These are phyloP conservation scores for Hippophae gyantsensis DNA, from an alignment of 306 rosid genomes.

Conservation along the genomic window DNA sequence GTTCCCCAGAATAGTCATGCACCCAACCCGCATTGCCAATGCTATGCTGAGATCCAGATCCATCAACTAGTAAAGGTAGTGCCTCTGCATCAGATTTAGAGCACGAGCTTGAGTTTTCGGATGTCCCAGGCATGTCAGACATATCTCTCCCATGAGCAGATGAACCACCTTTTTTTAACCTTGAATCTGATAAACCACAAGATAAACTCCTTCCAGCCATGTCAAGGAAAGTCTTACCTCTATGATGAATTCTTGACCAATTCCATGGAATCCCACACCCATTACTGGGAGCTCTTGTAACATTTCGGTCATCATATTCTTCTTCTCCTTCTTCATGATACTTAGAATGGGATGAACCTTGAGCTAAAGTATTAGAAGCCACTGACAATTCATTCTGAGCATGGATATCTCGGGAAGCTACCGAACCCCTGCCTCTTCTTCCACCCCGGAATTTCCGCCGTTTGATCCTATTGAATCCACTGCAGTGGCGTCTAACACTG, in stretches of 20 bases:
- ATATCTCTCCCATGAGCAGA: constrained; percentile 51
- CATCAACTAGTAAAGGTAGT: constrained; percentile 75
- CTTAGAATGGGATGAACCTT: constrained; percentile 47
- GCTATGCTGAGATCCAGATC: constrained; percentile 81
- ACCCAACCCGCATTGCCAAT: constrained; percentile 70
- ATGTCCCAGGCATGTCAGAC: constrained; percentile 53
- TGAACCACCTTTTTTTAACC: constrained; percentile 51
- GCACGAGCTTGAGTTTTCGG: constrained; percentile 58
- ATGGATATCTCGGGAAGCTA: constrained; percentile 61
- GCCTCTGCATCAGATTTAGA: constrained; percentile 73
- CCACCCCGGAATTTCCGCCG: constrained; percentile 66
- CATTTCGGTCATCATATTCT: constrained; percentile 44
- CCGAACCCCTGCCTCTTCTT: constrained; percentile 54
- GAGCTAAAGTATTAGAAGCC: constrained; percentile 73
- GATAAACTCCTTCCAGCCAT: constrained; percentile 89
- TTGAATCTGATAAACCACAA: constrained; percentile 88
- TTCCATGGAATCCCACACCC: constrained; percentile 99
- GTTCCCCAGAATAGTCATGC: constrained; percentile 79
- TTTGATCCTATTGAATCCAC: constrained; percentile 54
- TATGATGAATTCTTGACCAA: constrained; percentile 94
- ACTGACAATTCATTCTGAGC: constrained; percentile 79
- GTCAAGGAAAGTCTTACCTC: constrained; percentile 87
- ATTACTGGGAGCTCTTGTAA: constrained; percentile 74
- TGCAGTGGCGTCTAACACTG: constrained; percentile 43
- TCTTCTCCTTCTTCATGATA: constrained; percentile 56